phyloP scores from a whole-genome alignment of 352 stramenopile species.

The Pythium scleroteichum region DNA sequence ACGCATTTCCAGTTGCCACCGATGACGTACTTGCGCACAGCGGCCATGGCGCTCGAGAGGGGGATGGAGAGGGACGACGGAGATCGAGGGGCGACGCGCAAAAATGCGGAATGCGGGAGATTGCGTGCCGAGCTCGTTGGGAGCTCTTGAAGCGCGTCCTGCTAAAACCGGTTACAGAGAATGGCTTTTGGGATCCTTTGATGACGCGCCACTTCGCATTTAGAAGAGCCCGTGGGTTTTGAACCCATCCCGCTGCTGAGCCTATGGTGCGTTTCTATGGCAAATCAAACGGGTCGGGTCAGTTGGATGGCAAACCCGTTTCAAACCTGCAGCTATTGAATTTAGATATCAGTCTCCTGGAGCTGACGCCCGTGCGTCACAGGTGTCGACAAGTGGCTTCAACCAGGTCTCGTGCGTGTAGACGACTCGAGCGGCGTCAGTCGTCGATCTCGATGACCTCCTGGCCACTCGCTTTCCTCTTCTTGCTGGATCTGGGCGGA shows the following conservation, averaged over 20 bases:
- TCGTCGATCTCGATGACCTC: constrained; percentile 45
- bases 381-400: constrained; percentile 17
- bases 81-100: constrained; percentile 3
- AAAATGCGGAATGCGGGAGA: constrained; percentile 25
- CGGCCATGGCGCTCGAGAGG: constrained; percentile 29
- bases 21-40: constrained; percentile 71
- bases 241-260: neutral
- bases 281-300: constrained; percentile 14
- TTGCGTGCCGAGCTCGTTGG: neutral
- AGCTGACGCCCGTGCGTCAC: constrained; percentile 21
- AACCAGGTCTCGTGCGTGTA: constrained; percentile 9
- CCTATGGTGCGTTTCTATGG: constrained; percentile 16
- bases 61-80: constrained; percentile 1
- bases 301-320: neutral
- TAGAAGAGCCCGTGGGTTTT: constrained; percentile 10
- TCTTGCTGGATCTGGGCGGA: constrained; percentile 14
- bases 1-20: constrained; percentile 92
- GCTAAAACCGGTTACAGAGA: constrained; percentile 18
- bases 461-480: constrained; percentile 12
- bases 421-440: constrained; percentile 6
- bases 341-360: constrained; percentile 8
- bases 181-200: constrained; percentile 7
- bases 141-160: neutral
- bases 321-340: constrained; percentile 7
- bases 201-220: constrained; percentile 8